A percentile compares a stretch with the other conserved stretches of the same genome.
Evolutionary conservation across 495 filamentous ascomycete species (phyloP).

Genomic region (Parathielavia hyrcaniae): DNA sequence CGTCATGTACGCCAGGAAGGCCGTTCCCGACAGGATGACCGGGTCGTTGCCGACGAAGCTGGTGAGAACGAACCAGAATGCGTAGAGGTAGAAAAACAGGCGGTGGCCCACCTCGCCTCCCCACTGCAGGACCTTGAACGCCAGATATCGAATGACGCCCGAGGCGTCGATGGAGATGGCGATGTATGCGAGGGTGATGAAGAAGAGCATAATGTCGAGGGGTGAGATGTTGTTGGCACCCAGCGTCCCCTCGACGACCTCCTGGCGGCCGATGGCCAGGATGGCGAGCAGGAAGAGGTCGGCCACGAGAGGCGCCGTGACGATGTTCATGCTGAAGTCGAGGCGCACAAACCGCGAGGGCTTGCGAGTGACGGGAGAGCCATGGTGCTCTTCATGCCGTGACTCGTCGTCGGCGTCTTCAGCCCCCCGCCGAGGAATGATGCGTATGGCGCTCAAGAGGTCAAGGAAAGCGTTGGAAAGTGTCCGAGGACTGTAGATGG

Average conservation of each 20-base stretch:
- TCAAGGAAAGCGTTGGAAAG: conserved; percentile 41
- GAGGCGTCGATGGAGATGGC: conserved; percentile 68
- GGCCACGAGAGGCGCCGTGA: conserved; percentile 58
- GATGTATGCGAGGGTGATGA: conserved; percentile 65
- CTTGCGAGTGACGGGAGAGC: not conserved
- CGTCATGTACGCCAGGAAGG: conserved; percentile 67
- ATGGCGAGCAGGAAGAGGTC: conserved; percentile 62
- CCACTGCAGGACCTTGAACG: conserved; percentile 61
- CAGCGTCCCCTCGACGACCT: conserved; percentile 57
- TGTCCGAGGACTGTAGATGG: conserved; percentile 47
- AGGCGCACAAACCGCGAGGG: conserved; percentile 38
- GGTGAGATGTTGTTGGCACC: conserved; percentile 56
- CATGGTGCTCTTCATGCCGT: conserved; percentile 23
- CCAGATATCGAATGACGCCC: conserved; percentile 57
- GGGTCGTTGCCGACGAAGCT: conserved; percentile 65
- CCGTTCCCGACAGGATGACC: conserved; percentile 61
- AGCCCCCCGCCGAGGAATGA: conserved; percentile 42
- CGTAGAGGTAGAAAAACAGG: conserved; percentile 62
- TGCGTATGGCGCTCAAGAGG: conserved; percentile 39
- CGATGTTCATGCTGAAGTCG: conserved; percentile 56
- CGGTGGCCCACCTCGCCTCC: conserved; percentile 55
- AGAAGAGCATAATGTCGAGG: conserved; percentile 61
- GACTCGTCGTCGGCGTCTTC: conserved; percentile 9
- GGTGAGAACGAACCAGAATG: conserved; percentile 60
- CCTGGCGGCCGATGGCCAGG: conserved; percentile 51